A percentile compares a stretch with the other conserved stretches of the same genome.
phyloP scores from a whole-genome alignment of 225 moss, liverwort and hornwort genomes.

The Physcomitrellopsis africana region DNA sequence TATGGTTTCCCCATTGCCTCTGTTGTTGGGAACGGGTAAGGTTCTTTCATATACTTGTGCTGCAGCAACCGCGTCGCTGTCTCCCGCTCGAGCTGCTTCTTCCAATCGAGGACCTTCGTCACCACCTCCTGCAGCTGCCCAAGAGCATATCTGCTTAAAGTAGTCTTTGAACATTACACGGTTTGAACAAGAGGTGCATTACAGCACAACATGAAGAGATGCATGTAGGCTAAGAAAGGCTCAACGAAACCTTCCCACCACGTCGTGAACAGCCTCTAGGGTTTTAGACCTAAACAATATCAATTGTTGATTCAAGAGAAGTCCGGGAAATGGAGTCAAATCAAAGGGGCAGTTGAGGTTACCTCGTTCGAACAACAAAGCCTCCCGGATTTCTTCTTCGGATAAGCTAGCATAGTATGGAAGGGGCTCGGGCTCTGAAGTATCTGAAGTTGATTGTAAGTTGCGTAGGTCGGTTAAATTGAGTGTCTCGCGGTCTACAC shows the following conservation, averaged over 20 bases:
- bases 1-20: slow-evolving; percentile 57
- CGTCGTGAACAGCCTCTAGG: slow-evolving; percentile 10
- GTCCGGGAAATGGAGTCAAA: background rate
- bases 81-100: slow-evolving; percentile 54
- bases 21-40: slow-evolving; percentile 40
- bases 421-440: slow-evolving; percentile 22
- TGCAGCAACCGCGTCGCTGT: slow-evolving; percentile 34
- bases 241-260: background rate
- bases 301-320: background rate
- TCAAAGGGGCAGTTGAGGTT: background rate
- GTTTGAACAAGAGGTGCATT: background rate
- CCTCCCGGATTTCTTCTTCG: slow-evolving; percentile 58
- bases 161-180: background rate
- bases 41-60: slow-evolving; percentile 28
- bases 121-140: slow-evolving; percentile 39
- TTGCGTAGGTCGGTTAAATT: slow-evolving; percentile 53
- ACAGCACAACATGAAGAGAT: background rate
- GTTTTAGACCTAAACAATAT: slow-evolving; percentile 14
- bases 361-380: slow-evolving; percentile 61
- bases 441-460: slow-evolving; percentile 22
- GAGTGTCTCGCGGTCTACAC: slow-evolving; percentile 43
- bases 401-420: slow-evolving; percentile 37
- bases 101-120: slow-evolving; percentile 62
- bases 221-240: background rate
- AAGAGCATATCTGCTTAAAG: background rate